Evolutionary conservation across 805 yeast species (phyloP).

Genomic region (Hanseniaspora vineae): DNA sequence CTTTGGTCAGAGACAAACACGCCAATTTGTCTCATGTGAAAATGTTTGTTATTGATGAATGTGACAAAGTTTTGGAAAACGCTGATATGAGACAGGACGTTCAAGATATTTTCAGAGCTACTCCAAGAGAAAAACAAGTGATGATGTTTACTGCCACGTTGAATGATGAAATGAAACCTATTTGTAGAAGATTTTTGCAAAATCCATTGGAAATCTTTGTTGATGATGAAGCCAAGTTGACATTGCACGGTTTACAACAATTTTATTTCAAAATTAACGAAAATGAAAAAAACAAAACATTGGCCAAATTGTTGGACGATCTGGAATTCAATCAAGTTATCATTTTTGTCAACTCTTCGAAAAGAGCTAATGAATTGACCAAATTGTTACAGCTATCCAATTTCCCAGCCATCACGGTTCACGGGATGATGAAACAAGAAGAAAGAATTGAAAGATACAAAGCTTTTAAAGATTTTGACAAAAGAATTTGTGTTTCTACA

Average conservation of each 20-base stretch:
- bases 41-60: conserved; percentile 93
- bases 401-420: conserved; percentile 96
- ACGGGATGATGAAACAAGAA: conserved; percentile 90
- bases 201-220: conserved; percentile 94
- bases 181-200: conserved; percentile 96
- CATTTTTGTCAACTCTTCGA: conserved; percentile 83
- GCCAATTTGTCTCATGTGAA: conserved; percentile 80
- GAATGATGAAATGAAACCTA: conserved; percentile 86
- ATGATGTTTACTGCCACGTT: conserved; percentile 99
- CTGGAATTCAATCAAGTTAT: conserved; percentile 97
- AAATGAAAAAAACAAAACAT: conserved; percentile 83
- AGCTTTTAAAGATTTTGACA: conserved; percentile 93
- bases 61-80: conserved; percentile 92
- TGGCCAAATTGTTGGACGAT: conserved; percentile 83
- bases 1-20: conserved; percentile 82
- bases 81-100: conserved; percentile 96
- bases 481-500: conserved; percentile 96
- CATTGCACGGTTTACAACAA: conserved; percentile 96
- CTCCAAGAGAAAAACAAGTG: conserved; percentile 97
- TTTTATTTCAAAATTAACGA: conserved; percentile 83
- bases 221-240: conserved; percentile 94
- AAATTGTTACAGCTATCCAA: conserved; percentile 79
- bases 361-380: conserved; percentile 86
- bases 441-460: conserved; percentile 96
- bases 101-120: conserved; percentile 92